Evolutionary conservation across 768 basidiomycete species (phyloP).

Genomic region (Suillus tomentosus): DNA sequence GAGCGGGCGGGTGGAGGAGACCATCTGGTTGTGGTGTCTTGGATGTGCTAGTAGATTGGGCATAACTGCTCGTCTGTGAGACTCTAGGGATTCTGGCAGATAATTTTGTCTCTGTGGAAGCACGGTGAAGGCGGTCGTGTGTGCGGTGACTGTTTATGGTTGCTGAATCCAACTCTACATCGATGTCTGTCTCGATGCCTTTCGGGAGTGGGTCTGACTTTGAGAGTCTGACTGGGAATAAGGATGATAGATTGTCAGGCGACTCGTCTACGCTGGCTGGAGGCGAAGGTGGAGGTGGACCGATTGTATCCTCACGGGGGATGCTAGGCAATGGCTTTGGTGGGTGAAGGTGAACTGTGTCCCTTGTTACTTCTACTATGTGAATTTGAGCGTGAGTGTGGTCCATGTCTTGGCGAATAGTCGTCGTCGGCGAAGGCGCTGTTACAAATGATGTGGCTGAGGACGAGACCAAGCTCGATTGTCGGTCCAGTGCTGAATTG

Average conservation of each 20-base stretch:
- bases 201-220: constrained; percentile 25
- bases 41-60: constrained; percentile 25
- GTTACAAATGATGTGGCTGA: constrained; percentile 30
- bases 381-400: constrained; percentile 46
- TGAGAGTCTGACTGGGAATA: constrained; percentile 27
- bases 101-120: constrained; percentile 53
- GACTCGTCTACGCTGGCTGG: constrained; percentile 42
- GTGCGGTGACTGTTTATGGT: constrained; percentile 25
- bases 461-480: constrained; percentile 28
- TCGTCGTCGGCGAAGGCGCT: constrained; percentile 26
- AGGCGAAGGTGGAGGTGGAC: constrained; percentile 62
- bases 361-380: constrained; percentile 54
- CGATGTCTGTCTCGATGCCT: constrained; percentile 32
- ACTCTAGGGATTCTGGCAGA: constrained; percentile 29
- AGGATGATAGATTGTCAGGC: constrained; percentile 27
- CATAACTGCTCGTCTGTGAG: constrained; percentile 20
- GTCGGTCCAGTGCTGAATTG: constrained; percentile 21
- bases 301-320: constrained; percentile 30
- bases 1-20: constrained; percentile 55
- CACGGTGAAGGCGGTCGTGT: constrained; percentile 40
- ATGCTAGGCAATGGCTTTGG: constrained; percentile 38
- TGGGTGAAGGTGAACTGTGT: constrained; percentile 44
- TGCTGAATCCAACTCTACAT: constrained; percentile 24
- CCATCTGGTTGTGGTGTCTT: constrained; percentile 40
- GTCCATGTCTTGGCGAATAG: constrained; percentile 28